Evolutionary conservation across 805 yeast species (phyloP).

Genomic region (Teunomyces tritomae): DNA sequence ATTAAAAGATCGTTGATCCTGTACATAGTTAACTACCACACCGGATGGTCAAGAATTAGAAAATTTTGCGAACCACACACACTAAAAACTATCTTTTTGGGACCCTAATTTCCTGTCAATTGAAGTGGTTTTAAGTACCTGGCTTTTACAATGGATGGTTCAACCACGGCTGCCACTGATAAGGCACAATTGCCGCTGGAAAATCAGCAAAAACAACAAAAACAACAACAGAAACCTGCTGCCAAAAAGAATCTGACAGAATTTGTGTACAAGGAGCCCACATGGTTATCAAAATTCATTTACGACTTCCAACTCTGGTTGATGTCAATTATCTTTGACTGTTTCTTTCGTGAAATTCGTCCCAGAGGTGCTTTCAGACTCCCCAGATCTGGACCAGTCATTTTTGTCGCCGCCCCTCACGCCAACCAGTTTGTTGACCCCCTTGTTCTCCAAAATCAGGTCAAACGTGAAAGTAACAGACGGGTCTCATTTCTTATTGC

Average conservation of each 20-base stretch:
- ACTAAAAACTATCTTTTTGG: not conserved
- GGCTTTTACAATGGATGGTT: not conserved
- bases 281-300: conserved; percentile 26
- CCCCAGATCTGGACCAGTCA: conserved; percentile 74
- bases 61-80: not conserved
- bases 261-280: conserved; percentile 8
- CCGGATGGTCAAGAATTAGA: not conserved
- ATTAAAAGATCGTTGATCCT: not conserved
- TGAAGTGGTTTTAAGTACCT: not conserved
- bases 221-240: not conserved
- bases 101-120: not conserved
- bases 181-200: not conserved
- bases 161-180: not conserved
- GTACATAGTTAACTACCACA: not conserved
- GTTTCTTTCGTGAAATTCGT: conserved; percentile 84
- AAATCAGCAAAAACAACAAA: not conserved
- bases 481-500: conserved; percentile 83
- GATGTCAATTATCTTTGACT: conserved; percentile 43
- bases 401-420: conserved; percentile 96
- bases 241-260: not conserved
- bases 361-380: conserved; percentile 81
- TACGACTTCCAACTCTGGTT: conserved; percentile 41
- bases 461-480: conserved; percentile 61
- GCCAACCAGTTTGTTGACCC: conserved; percentile 92
- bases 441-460: conserved; percentile 78